A percentile compares a stretch with the other conserved stretches of the same genome.
Evolutionary conservation across 371 early-diverging fungal genomes (phyloP).

Genomic region (Actinomortierella ambigua): DNA sequence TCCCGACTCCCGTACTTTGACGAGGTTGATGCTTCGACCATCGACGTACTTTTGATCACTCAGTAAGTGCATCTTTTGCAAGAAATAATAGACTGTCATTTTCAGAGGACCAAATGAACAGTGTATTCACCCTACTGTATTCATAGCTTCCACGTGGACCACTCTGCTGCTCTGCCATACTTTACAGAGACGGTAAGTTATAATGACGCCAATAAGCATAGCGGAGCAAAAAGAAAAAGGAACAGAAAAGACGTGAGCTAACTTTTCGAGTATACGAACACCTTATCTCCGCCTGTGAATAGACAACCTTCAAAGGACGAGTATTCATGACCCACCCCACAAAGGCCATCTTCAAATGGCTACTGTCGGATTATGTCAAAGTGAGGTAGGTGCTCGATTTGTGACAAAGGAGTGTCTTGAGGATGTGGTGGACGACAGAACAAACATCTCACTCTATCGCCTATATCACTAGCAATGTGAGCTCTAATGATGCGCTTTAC

Average conservation of each 20-base stretch:
- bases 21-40: slow-evolving; percentile 91
- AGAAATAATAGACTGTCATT: not conserved
- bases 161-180: slow-evolving; percentile 99
- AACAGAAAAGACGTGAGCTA: not conserved
- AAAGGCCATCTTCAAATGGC: slow-evolving; percentile 98
- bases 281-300: slow-evolving; percentile 10
- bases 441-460: not conserved
- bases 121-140: slow-evolving; percentile 11
- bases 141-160: slow-evolving; percentile 98
- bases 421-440: too few species aligned
- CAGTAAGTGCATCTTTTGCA: slow-evolving; percentile 68
- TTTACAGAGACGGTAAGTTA: slow-evolving; percentile 90
- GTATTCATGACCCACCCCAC: slow-evolving; percentile 99
- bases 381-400: slow-evolving; percentile 67
- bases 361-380: slow-evolving; percentile 97
- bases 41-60: slow-evolving; percentile 96
- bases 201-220: too few species aligned
- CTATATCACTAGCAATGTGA: slow-evolving; percentile 62
- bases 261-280: slow-evolving; percentile 3
- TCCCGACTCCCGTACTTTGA: slow-evolving; percentile 99
- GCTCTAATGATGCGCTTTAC: slow-evolving; percentile 93
- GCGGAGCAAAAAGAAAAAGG: too few species aligned
- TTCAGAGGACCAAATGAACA: not conserved
- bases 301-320: slow-evolving; percentile 98
- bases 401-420: too few species aligned